A percentile compares a stretch with the other conserved stretches of the same genome.
These are phyloP conservation scores for Croton laevigatus DNA, from an alignment of 441 rosid genomes.

Conservation along the genomic window DNA sequence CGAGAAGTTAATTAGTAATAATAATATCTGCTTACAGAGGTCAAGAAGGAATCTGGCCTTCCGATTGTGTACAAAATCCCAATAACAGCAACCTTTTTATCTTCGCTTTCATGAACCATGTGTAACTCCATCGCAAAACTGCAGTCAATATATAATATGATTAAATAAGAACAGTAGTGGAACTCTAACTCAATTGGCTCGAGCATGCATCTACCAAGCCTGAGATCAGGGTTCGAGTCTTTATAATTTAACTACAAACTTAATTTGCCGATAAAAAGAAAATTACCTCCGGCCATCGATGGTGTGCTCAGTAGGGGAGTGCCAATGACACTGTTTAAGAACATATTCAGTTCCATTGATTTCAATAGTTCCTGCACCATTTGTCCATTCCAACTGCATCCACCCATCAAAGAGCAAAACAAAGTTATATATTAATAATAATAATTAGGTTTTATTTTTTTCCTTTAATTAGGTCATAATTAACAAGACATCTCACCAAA, in stretches of 20 bases:
- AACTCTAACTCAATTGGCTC: too few species aligned
- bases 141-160: conserved; percentile 1
- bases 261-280: too few species aligned
- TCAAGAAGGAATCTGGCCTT: conserved; percentile 56
- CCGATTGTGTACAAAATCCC: conserved; percentile 64
- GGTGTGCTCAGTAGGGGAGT: conserved; percentile 77
- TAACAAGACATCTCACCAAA: too few species aligned
- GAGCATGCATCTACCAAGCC: too few species aligned
- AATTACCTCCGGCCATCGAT: conserved; percentile 59
- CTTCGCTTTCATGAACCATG: conserved; percentile 60
- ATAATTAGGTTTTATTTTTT: too few species aligned
- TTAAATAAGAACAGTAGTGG: too few species aligned
- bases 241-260: too few species aligned
- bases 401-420: too few species aligned
- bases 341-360: conserved; percentile 52
- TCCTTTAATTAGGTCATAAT: too few species aligned
- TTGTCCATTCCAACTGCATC: conserved; percentile 57
- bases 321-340: conserved; percentile 73
- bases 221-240: too few species aligned
- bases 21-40: conserved; percentile 35
- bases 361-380: conserved; percentile 47
- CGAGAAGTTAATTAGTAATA: too few species aligned
- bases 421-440: too few species aligned
- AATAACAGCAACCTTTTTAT: conserved; percentile 58
- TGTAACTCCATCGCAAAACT: conserved; percentile 66